Base-by-base conservation (phyloP, 495 filamentous ascomycete genomes). In the Corynascus novoguineensis region DNA sequence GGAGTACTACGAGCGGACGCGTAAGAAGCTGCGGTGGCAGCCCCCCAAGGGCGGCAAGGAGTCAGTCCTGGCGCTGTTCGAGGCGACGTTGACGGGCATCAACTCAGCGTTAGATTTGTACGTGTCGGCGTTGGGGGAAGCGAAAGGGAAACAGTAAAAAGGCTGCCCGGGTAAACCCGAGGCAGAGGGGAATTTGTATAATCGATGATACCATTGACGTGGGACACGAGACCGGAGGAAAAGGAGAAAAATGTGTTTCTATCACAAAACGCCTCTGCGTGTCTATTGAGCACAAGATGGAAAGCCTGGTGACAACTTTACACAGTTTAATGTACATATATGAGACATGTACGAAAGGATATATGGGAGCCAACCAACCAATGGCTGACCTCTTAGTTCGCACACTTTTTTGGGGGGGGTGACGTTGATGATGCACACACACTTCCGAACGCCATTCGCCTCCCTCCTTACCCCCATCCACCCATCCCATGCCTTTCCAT, bases 61-160 rank as follows among this genome's bases (percentile, higher is more conserved):
- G 62, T 86, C 84, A 4, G 91, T 96, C 0, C 80, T 84, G 48
- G 81, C 83, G 66, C 76, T 96, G 59, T 76, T 96, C 61, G 82
- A 78, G 32, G 87, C 87, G 9, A 88, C 87, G 15, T 68, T 88
- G 14, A 73, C 74, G 55, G 84, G 88, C 1, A 68, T 96, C 52
- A 76, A 83, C 37, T 72, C 77, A 42, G 91, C 90, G 38, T 70
- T 73, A 60, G 72, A 68, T 27, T 74, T 83, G 64, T 96, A 90
- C 68, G 72, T 81, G 51, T 74, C 73, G 31, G 52, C 55, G 49
- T 11, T 31, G 55, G 52, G 24, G 19, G 44, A 48, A 32, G 29
- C 31, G 32, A 47, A 49, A 7, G 12, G 24, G 11, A 15, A 50
- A 28, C 28, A 58, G 31, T 50, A 14, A 41, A 11, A 27, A 11